phyloP scores from a whole-genome alignment of 73 alveolate species.

The Durusdinium trenchii region DNA sequence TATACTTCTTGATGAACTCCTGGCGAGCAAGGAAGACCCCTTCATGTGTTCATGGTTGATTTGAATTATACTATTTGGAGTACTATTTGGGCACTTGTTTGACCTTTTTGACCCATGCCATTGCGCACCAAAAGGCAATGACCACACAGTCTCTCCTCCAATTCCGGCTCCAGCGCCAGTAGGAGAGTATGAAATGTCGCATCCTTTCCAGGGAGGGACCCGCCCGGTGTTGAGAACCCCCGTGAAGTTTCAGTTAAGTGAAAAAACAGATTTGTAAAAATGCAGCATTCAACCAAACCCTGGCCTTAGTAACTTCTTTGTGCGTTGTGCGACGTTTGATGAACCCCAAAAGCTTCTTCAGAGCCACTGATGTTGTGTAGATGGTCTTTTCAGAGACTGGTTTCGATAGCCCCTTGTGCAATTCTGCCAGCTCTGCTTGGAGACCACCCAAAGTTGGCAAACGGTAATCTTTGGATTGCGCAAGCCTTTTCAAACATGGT shows the following conservation, averaged over 20 bases:
- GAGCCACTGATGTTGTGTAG: not conserved
- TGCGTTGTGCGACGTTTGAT: not conserved
- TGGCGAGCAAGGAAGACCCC: no score
- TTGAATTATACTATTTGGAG: no score
- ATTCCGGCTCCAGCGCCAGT: not conserved
- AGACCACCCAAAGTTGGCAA: not conserved
- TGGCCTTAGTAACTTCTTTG: conserved; percentile 16
- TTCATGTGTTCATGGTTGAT: no score
- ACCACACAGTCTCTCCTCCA: not conserved
- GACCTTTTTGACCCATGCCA: not conserved
- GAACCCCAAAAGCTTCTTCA: not conserved
- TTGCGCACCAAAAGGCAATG: not conserved
- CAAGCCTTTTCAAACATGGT: not conserved
- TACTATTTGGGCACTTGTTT: no score
- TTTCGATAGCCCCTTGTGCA: not conserved
- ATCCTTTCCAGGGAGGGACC: no score
- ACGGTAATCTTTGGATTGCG: not conserved
- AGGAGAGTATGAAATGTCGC: not conserved
- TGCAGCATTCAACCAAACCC: not conserved
- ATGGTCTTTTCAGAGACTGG: not conserved
- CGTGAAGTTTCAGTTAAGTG: not conserved
- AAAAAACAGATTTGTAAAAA: no score
- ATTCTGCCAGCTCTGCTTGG: not conserved
- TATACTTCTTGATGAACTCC: not conserved
- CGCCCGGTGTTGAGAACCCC: no score